Conservation (phyloP, 2,329 filamentous ascomycete species). For the Chrysoporthe deuterocubensis region DNA sequence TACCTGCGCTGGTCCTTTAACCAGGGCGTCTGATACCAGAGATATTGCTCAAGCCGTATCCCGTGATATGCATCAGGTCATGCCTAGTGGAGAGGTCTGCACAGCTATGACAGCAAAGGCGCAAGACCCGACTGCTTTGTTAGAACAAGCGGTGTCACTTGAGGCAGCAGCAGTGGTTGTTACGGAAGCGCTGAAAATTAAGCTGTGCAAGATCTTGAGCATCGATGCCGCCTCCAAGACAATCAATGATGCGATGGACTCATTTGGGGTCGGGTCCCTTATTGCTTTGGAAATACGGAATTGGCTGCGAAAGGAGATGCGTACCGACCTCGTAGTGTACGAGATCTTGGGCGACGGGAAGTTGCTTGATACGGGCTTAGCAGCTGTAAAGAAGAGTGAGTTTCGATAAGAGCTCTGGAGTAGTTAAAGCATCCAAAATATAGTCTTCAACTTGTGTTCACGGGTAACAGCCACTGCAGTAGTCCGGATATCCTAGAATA, state of each 20-base stretch:
- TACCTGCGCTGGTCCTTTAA: background rate
- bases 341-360: background rate
- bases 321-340: background rate
- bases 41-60: background rate
- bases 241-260: background rate
- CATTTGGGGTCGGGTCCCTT: background rate
- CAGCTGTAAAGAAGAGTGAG: background rate
- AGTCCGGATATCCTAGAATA: no score
- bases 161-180: background rate
- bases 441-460: no score
- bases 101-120: background rate
- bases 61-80: background rate
- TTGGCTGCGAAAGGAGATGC: background rate
- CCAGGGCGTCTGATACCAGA: background rate
- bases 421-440: no score
- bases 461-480: no score
- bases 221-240: background rate
- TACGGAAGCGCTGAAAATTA: background rate
- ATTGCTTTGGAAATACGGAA: background rate
- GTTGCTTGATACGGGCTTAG: background rate
- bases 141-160: background rate
- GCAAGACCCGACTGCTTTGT: background rate
- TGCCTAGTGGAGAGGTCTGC: background rate
- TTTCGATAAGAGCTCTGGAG: background rate
- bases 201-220: background rate